A percentile compares a stretch with the other conserved stretches of the same genome.
These are phyloP conservation scores for Ophiostoma sp. DNA, from an alignment of 2,329 filamentous ascomycete genomes.

Conservation along the genomic window DNA sequence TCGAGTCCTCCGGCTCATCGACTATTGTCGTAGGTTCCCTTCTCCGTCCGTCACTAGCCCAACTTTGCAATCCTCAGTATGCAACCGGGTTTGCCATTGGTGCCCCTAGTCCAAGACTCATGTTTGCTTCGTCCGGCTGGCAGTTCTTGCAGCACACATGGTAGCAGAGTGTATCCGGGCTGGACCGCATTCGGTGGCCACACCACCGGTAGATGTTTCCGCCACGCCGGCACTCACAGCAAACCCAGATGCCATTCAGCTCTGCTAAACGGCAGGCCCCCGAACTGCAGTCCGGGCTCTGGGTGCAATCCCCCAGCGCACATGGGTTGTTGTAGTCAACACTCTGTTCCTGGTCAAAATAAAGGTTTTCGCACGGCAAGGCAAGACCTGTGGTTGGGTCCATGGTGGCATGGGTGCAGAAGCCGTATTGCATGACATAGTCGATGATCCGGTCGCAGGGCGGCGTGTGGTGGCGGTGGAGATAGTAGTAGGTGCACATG, in stretches of 20 bases:
- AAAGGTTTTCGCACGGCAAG: slow-evolving; percentile 36
- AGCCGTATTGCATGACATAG: slow-evolving; percentile 31
- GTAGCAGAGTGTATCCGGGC: slow-evolving; percentile 54
- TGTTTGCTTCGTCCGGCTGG: slow-evolving; percentile 36
- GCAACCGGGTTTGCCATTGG: slow-evolving; percentile 1
- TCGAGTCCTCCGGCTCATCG: not conserved
- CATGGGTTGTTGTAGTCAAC: slow-evolving; percentile 47
- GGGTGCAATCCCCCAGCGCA: slow-evolving; percentile 47
- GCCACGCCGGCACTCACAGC: slow-evolving; percentile 51
- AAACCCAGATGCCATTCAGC: slow-evolving; percentile 51
- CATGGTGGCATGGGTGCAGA: slow-evolving; percentile 27
- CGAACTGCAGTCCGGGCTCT: slow-evolving; percentile 48
- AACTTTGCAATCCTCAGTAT: not conserved
- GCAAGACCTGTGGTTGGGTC: slow-evolving; percentile 25
- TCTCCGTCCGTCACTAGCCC: not conserved
- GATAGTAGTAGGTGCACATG: slow-evolving; percentile 55
- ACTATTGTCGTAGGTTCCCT: not conserved
- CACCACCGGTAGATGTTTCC: slow-evolving; percentile 50
- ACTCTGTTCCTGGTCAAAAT: slow-evolving; percentile 37
- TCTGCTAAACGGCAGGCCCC: slow-evolving; percentile 52
- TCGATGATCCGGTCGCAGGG: slow-evolving; percentile 27
- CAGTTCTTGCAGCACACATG: slow-evolving; percentile 51
- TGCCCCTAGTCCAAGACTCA: not conserved
- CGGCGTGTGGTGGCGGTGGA: slow-evolving; percentile 49
- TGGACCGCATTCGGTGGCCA: slow-evolving; percentile 46